Base-by-base conservation (phyloP, 2,329 filamentous ascomycete species). In the Polychaeton citri region DNA sequence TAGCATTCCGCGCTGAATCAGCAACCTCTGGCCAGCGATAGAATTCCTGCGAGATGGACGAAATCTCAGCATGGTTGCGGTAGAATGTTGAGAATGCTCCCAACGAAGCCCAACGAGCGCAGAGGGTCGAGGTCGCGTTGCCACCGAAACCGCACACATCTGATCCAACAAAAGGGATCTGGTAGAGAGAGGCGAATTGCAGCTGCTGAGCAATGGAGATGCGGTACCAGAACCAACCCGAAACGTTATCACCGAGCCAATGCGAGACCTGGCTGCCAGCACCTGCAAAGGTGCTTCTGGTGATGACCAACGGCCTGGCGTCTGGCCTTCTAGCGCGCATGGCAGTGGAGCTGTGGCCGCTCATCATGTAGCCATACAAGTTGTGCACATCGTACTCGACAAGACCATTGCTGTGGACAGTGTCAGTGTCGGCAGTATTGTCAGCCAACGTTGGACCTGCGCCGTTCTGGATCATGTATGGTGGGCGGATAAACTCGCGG, bases 331-430 rank as follows among this genome's bases (percentile, higher is more conserved):
- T 71, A 9, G 62, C 57, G 5, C 72, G 55, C 78, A 85, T 80
- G 2, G 80, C 75, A 8, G 66, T 56, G 36, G 71, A 68, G 0
- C 76, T 79, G 3, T 70, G 61, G 12, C 64, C 57, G 2, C 74
- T 76, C 79, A 84, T 85, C 75, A 82, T 65, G 49, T 71, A 70
- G 1, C 81, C 81, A 51, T 81, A 83, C 1, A 84, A 56, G 45
- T 84, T 85, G 52, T 85, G 80, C 0, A 75, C 79, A 46, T 85
- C 81, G 48, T 81, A 82, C 55, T 79, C 72, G 13, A 65, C 61
- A 21, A 76, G 59, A 1, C 77, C 78, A 40, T 79, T 76, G 19
- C 72, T 64, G 52, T 82, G 78, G 9, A 76, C 65, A 3, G 81
- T 57, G 49, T 81, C 70, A 0, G 77, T 79, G 42, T 72, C 66